Evolutionary conservation across 495 filamentous ascomycete genomes (phyloP), one percentile per base, ranked within the genome.

Genomic region (Tetracladium setigerum): DNA sequence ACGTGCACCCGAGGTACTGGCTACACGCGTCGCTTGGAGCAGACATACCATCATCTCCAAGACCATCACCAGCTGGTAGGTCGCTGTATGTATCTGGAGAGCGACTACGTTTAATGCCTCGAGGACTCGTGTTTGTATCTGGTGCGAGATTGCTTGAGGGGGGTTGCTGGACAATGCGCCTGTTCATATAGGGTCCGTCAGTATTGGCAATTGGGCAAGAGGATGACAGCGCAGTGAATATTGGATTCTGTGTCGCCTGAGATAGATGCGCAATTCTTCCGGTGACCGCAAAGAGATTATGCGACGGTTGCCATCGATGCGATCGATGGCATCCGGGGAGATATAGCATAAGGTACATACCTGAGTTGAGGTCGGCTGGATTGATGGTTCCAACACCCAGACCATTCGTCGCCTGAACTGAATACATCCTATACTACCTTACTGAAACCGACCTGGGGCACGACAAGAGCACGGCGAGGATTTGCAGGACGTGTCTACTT

Each of bases 31-130:
- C 39, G 19, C 22, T 30, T 17, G 50, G 46, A 38, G 52, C 33
- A 38, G 33, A 87, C 86, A 67, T 84, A 90, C 87, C 83, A 73
- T 89, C 88, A 71, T 94, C 88, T 67, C 80, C 76, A 52, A 67
- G 77, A 54, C 76, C 74, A 58, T 76, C 78, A 61, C 77, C 74
- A 52, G 39, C 64, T 53, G 67, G 64, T 53, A 70, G 64, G 61
- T 85, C 81, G 59, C 77, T 79, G 61, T 83, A 81, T 55, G 65
- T 61, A 46, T 72, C 72, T 55, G 94, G 90, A 44, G 92, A 95
- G 47, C 89, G 88, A 78, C 87, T 92, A 67, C 92, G 81, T 73
- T 97, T 98, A 62, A 87, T 65, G 52, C 89, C 89, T 63, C 92
- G 83, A 54, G 88, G 79, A 50, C 62, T 74, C 6, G 47, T n/a